Conservation (phyloP, 139 green algal genomes). For the Pedinophyceae sp. region DNA sequence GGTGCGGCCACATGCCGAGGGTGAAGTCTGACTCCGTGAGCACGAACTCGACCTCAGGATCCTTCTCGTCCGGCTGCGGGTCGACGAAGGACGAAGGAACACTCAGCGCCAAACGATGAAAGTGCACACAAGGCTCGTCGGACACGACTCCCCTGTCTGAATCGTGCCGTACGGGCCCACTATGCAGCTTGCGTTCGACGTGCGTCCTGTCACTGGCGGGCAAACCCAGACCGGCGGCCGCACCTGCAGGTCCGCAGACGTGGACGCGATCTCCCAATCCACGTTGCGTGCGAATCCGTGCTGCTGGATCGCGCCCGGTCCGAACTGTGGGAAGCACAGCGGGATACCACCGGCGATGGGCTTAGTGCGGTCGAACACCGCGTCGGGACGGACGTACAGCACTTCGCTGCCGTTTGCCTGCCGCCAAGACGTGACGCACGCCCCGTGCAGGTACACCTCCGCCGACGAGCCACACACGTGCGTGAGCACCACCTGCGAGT, state of each 20-base stretch:
- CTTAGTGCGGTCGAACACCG: conserved; percentile 85
- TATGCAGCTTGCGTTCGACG: too few relatives aligned
- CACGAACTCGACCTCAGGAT: conserved; percentile 66
- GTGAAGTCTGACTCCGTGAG: conserved; percentile 83
- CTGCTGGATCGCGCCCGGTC: conserved; percentile 77
- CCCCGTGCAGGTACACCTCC: conserved; percentile 81
- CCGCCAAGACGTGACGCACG: conserved; percentile 72
- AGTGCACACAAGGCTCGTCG: too few relatives aligned
- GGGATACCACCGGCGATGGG: conserved; percentile 81
- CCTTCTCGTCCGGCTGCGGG: conserved; percentile 79
- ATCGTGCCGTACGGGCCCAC: too few relatives aligned
- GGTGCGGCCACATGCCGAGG: conserved; percentile 67
- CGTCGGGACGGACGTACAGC: conserved; percentile 87
- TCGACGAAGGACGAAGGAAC: too few relatives aligned
- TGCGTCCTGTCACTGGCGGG: too few relatives aligned
- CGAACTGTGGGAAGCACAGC: conserved; percentile 96
- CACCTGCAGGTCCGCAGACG: conserved; percentile 67
- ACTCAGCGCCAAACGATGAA: too few relatives aligned
- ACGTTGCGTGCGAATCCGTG: conserved; percentile 95
- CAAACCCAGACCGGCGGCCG: too few relatives aligned
- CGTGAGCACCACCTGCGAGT: conserved; percentile 46
- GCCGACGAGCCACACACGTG: conserved; percentile 49
- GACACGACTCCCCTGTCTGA: too few relatives aligned
- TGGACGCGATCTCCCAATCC: conserved; percentile 64
- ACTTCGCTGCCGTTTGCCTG: conserved; percentile 72